These are phyloP conservation scores for Allium cepa DNA, from an alignment of 106 monocot genomes.

Conservation along the genomic window DNA sequence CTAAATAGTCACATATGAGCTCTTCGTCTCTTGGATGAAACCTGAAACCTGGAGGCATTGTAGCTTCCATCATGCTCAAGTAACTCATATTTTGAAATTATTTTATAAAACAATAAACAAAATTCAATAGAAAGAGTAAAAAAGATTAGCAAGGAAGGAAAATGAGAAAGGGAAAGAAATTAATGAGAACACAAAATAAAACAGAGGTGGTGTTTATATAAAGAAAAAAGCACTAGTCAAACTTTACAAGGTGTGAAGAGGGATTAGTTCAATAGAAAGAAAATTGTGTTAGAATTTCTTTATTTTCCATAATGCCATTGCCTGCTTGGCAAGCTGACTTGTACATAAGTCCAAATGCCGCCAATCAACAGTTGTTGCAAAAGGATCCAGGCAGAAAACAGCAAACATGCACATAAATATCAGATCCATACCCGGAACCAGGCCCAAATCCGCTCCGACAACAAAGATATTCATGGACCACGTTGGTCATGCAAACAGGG, in stretches of 20 bases:
- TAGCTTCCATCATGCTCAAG: slow-evolving; percentile 68
- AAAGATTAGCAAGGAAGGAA: background rate
- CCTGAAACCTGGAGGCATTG: slow-evolving; percentile 72
- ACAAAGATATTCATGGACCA: background rate
- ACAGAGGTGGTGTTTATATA: background rate
- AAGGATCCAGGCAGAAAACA: slow-evolving; percentile 1
- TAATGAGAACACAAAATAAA: background rate
- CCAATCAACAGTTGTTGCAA: background rate
- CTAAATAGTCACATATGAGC: slow-evolving; percentile 64
- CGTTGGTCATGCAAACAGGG: slow-evolving; percentile 3
- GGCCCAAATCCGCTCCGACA: background rate
- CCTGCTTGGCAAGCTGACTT: slow-evolving; percentile 3
- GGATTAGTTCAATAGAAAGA: background rate
- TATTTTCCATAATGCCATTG: background rate
- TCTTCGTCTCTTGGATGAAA: slow-evolving; percentile 86
- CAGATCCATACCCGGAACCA: background rate
- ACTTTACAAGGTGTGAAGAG: slow-evolving; percentile 1
- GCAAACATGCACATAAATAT: background rate
- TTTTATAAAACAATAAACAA: no score
- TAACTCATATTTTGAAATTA: slow-evolving; percentile 17
- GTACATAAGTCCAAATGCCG: slow-evolving; percentile 4
- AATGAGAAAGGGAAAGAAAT: background rate
- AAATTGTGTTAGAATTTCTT: background rate
- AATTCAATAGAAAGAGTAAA: background rate
- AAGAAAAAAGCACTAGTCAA: slow-evolving; percentile 2